These are phyloP conservation scores for Chrysoporthe austroafricana DNA, from an alignment of 2,329 filamentous ascomycete species.

Conservation along the genomic window DNA sequence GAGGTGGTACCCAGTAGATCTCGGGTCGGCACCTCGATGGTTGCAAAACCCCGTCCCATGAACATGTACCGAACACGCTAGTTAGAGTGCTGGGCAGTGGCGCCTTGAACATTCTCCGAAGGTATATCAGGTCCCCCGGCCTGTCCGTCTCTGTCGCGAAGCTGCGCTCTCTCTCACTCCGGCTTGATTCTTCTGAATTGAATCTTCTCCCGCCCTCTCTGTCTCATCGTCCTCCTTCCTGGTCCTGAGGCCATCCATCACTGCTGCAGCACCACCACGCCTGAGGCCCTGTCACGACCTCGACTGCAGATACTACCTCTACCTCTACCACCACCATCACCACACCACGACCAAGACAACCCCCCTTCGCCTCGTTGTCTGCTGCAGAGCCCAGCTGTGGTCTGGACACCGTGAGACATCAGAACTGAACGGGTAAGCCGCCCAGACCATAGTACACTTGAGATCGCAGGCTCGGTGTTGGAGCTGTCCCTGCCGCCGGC, in stretches of 20 bases:
- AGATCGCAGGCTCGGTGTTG: too few species aligned
- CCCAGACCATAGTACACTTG: too few species aligned
- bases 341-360: not conserved
- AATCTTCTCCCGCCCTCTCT: not conserved
- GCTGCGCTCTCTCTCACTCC: not conserved
- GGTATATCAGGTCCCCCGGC: slow-evolving; percentile 12
- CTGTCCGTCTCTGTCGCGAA: slow-evolving; percentile 3
- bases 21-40: slow-evolving; percentile 3
- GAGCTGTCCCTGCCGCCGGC: too few species aligned
- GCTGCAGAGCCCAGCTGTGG: not conserved
- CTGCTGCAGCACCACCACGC: not conserved
- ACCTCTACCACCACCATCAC: too few species aligned
- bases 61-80: not conserved
- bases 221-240: not conserved
- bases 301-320: not conserved
- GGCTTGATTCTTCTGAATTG: slow-evolving; percentile 10
- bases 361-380: not conserved
- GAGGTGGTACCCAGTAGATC: not conserved
- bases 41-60: slow-evolving; percentile 8
- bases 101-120: slow-evolving; percentile 9
- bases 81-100: not conserved
- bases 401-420: not conserved
- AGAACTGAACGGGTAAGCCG: slow-evolving; percentile 3
- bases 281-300: slow-evolving; percentile 13
- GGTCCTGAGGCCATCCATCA: not conserved